A percentile compares a stretch with the other conserved stretches of the same genome.
Conservation (phyloP, 139 green algal species). For the Diplosphaera chodatii region DNA sequence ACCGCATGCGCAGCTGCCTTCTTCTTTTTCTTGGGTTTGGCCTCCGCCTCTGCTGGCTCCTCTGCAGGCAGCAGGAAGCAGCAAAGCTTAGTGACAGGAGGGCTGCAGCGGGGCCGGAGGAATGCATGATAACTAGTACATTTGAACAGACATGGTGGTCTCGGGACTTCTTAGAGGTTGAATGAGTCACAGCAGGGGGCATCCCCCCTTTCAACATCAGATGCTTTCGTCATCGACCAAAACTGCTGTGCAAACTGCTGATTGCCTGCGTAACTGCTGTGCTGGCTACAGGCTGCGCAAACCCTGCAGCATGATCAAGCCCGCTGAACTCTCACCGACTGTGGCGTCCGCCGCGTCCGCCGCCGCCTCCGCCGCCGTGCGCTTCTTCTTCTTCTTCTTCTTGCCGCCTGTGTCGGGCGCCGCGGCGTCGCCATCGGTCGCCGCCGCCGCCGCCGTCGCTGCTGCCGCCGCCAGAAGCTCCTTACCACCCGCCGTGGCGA, state of each 20-base stretch:
- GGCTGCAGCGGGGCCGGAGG: conserved; percentile 5
- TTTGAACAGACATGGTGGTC: no score
- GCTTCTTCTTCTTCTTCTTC: conserved; percentile 33
- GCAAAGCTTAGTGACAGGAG: background rate
- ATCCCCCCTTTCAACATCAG: no score
- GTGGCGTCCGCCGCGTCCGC: background rate
- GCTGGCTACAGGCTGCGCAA: no score
- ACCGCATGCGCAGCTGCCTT: conserved; percentile 8
- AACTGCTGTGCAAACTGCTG: no score
- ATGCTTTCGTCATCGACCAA: no score
- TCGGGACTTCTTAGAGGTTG: no score
- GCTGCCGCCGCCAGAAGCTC: background rate
- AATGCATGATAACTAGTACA: no score
- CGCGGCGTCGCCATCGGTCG: no score
- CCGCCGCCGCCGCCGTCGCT: no score
- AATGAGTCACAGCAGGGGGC: no score
- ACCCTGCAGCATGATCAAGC: no score
- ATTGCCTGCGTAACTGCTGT: no score
- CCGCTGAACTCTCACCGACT: background rate
- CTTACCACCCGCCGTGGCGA: background rate
- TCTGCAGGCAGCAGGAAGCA: conserved; percentile 27
- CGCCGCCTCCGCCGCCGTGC: conserved; percentile 8
- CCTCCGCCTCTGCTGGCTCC: conserved; percentile 2
- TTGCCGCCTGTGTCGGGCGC: conserved; percentile 1
- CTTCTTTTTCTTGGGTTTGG: background rate